Percentiles rank a stretch among this genome's conserved stretches.
Evolutionary conservation across 2,329 filamentous ascomycete genomes (phyloP).

Genomic region (Sclerotinia trifoliorum): DNA sequence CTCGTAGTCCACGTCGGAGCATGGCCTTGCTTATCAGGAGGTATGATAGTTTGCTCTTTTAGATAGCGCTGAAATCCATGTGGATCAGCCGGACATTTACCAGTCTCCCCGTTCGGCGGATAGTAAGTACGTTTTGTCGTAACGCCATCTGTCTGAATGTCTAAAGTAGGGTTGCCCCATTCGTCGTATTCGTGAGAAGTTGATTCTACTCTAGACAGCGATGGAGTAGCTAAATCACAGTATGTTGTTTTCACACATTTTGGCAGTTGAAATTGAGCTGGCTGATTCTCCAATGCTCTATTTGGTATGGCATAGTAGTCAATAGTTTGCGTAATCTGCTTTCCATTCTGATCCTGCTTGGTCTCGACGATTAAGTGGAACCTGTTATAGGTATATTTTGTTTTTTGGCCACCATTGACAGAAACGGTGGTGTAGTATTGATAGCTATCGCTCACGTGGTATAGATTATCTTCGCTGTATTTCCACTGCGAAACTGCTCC

Average conservation of each 20-base stretch:
- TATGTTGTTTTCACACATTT: neutral
- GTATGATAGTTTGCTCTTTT: neutral
- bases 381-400: neutral
- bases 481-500: neutral
- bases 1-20: neutral
- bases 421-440: neutral
- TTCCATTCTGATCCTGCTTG: neutral
- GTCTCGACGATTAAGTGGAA: neutral
- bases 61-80: neutral
- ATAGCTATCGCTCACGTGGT: neutral
- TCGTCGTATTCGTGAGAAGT: neutral
- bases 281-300: neutral
- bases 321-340: neutral
- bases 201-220: neutral
- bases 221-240: neutral
- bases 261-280: neutral
- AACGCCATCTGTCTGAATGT: neutral
- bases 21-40: neutral
- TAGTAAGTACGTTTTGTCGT: neutral
- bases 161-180: neutral
- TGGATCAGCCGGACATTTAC: neutral
- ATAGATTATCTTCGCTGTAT: neutral
- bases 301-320: neutral
- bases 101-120: neutral
- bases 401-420: neutral